Base-by-base conservation (phyloP, 148 eudicot genomes). In the Drosera capensis region DNA sequence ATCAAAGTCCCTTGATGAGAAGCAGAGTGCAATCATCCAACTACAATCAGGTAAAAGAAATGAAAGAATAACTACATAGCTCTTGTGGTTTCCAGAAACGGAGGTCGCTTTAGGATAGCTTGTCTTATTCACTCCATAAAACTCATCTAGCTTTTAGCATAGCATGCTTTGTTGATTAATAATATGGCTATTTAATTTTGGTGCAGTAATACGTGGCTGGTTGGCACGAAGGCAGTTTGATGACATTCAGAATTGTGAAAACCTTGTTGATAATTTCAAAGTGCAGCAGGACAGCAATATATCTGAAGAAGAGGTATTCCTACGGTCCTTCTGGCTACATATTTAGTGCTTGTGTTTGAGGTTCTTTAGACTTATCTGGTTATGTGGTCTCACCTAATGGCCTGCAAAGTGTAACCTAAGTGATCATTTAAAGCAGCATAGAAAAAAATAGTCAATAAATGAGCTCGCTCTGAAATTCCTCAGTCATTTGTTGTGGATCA, bases 121-220 rank as follows among this genome's bases (percentile, higher is more conserved):
- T 6, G 5, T 28, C 11, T 28, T 0, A 0, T 5, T 28, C 31
- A 11, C 11, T 28, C 11, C 11, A 15, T 34, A 34, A 34, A 1
- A 34, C 38, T 34, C n/a, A 34, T 14, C n/a, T 34, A 15, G 38
- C n/a, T 13, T 34, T 11, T 11, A 34, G 38, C 9, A 4, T 4
- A 9, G 38, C n/a, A 34, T 11, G 11, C n/a, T 34, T 11, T 34
- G 5, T 13, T 2, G 3, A 5, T 4, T 15, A 34, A 28, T 28
- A 28, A 34, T 34, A 0, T 19, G 23, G 43, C 25, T 29, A 20
- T 15, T 47, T 39, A 25, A 35, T 58, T 28, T 45, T 64, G 38
- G 29, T 57, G 60, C 79, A 83, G 95, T 63, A 44, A 68, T 80
- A 37, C 94, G 93, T 51, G 82, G 97, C 37, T 81, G 84, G 81